These are phyloP conservation scores for Pythium biforme DNA, from an alignment of 352 stramenopile species.

Conservation along the genomic window DNA sequence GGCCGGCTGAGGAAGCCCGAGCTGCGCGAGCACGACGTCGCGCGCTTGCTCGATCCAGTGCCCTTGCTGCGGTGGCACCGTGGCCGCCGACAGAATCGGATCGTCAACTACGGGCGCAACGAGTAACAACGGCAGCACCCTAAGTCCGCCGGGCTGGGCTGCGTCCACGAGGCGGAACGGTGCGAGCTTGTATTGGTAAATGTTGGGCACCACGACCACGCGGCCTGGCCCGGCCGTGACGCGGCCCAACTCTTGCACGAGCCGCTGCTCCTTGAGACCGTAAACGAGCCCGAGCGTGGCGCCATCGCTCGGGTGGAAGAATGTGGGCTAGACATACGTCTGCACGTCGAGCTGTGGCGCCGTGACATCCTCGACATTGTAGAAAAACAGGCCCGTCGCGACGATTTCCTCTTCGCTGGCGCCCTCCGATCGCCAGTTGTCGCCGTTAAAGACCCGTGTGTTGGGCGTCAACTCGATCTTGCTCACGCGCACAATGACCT, in stretches of 20 bases:
- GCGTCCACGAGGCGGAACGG: conserved; percentile 29
- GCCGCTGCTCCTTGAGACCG: not conserved
- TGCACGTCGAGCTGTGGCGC: conserved; percentile 28
- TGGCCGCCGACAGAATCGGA: conserved; percentile 25
- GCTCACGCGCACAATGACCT: conserved; percentile 34
- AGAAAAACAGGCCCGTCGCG: conserved; percentile 33
- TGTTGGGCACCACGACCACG: conserved; percentile 35
- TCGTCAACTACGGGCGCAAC: conserved; percentile 21
- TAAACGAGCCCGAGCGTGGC: conserved; percentile 9
- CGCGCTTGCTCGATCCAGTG: conserved; percentile 18
- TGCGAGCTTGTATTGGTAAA: conserved; percentile 29
- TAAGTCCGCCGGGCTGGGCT: conserved; percentile 24
- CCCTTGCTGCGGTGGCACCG: conserved; percentile 34
- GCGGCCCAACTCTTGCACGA: conserved; percentile 20
- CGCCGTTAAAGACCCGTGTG: conserved; percentile 25
- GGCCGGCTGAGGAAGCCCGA: no score
- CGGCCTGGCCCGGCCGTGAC: conserved; percentile 21
- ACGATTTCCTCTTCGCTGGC: conserved; percentile 29
- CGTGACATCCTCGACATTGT: conserved; percentile 29
- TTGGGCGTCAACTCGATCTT: conserved; percentile 32
- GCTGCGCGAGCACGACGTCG: no score
- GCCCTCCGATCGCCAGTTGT: conserved; percentile 29
- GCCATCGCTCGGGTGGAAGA: not conserved
- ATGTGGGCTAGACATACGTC: not conserved
- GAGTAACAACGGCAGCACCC: conserved; percentile 40